Base-by-base conservation (phyloP, 2,329 filamentous ascomycete species). In the Aspergillus thermomutatus region DNA sequence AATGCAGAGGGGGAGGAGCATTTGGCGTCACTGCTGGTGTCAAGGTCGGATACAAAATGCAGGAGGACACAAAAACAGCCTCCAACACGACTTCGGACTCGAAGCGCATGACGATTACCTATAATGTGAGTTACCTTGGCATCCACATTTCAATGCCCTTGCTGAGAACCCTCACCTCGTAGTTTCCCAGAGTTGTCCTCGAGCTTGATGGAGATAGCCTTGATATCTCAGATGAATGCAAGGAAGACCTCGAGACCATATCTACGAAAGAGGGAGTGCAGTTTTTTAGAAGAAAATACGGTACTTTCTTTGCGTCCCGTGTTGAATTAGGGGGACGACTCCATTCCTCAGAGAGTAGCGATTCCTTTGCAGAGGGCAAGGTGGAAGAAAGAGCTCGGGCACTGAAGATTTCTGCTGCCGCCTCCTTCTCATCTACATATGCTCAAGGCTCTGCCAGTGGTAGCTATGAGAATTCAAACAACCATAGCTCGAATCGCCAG, bases 281-380 rank as follows among this genome's bases (percentile, higher is more conserved):
- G 8, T 34, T 28, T 14, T 52, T 56, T 26, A 56, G 41, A n/a
- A 31, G 27, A 3, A 56, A 56, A 53, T 52, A 56, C 27, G 54
- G 54, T 47, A 40, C 27, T 14, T 56, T 57, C 26, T 54, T 51
- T 45, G 26, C 52, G 23, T 46, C 47, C 17, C 51, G 55, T 10
- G 41, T 57, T 25, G 47, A 57, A 27, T 28, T 57, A 23, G 55
- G 55, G 3, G 55, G 55, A 28, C 27, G 51, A 28, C 55, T 57
- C 7, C 52, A 57, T 28, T 43, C 55, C 19, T 50, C 51, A 2
- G 48, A 57, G 25, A 28, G 27, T 19, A 57, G 23, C 10, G 50
- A 43, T 17, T 28, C 50, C 21, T 41, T 14, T 28, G 27, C 19
- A 4, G 34, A 41, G 11, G 43, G 17, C 9, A 51, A 52, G 19